Base-by-base conservation (phyloP, 2,329 filamentous ascomycete species). In the Pestalotiopsis sp. region DNA sequence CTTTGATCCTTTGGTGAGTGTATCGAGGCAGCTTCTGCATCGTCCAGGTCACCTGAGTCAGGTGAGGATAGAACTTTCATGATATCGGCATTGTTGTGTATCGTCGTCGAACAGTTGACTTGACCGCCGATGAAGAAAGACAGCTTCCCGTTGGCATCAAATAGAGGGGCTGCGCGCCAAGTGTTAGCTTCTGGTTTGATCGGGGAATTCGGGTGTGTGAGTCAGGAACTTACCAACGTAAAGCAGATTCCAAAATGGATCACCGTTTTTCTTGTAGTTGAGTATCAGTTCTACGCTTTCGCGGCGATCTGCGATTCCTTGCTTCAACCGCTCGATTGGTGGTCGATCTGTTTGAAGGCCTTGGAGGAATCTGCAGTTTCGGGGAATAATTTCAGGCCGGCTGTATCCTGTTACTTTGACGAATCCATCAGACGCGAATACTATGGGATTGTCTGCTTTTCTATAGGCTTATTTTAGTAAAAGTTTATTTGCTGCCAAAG, bases 321-420 rank as follows among this genome's bases (percentile, higher is more conserved):
- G 69, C 58, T 79, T 77, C 4, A 86, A 70, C 3, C 82, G 80
- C 57, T 71, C 73, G 2, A 82, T 77, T 0, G 83, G 77, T 3
- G 75, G 72, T 2, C 71, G 71, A 68, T 84, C 81, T 2, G 82
- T 85, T 5, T 79, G 75, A 4, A 77, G 72, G 1, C 80, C 81
- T 67, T 86, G 84, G 2, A 87, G 72, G 67, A 87, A 83, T 9
- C 85, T 81, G 74, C 85, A 85, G 67, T 85, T 87, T 20, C 83
- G 78, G 0, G 74, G 70, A 0, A 87, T 80, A 67, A 86, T 81
- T 36, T 87, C 84, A n/a, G 76, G 76, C 20, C 83, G 75, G 4
- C 72, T 69, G 66, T 86, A 87, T 1, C 85, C 85, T 1, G 82
- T 84, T 11, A 86, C 80, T 25, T 78, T 78, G 27, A 86, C 77